Percentiles rank a stretch among this genome's conserved stretches.
Conservation (phyloP, 192 early-diverging fungal genomes). For the Mortierella alpina region DNA sequence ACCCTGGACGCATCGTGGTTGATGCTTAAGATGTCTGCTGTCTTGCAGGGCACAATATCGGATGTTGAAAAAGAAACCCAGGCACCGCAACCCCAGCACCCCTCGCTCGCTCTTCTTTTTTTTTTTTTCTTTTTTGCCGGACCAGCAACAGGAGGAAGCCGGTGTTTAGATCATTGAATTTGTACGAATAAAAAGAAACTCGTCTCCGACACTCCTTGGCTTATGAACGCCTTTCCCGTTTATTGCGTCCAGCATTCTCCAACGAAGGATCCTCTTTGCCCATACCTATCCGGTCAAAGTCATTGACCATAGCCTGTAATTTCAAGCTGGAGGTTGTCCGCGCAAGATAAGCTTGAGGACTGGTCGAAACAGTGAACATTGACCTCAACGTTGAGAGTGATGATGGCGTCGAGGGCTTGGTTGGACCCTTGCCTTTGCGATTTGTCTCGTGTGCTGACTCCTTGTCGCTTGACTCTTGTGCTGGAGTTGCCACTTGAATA, state of each 20-base stretch:
- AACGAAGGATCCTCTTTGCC: background rate
- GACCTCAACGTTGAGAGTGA: background rate
- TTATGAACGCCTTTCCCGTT: background rate
- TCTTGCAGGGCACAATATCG: background rate
- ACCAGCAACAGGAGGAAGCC: too few relatives aligned
- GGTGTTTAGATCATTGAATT: too few relatives aligned
- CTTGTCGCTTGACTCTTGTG: background rate
- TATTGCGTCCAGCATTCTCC: too few relatives aligned
- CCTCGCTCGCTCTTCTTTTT: background rate
- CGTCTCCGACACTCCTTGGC: background rate
- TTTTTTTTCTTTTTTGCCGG: background rate
- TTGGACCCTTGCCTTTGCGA: background rate
- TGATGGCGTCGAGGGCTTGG: background rate
- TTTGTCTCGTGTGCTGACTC: background rate
- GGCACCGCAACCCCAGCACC: background rate
- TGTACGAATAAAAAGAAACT: too few relatives aligned
- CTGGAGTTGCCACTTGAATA: background rate
- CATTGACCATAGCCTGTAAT: conserved; percentile 23
- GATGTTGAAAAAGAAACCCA: too few relatives aligned
- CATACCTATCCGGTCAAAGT: conserved; percentile 37
- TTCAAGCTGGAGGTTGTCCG: conserved; percentile 1
- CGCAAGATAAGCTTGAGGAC: conserved; percentile 11
- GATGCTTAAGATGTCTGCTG: conserved; percentile 18
- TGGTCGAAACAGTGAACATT: conserved; percentile 19
- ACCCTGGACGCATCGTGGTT: conserved; percentile 35